Percentiles rank a stretch among this genome's conserved stretches.
phyloP scores from a whole-genome alignment of 2,329 filamentous ascomycete species.

The Fusarium clavum region DNA sequence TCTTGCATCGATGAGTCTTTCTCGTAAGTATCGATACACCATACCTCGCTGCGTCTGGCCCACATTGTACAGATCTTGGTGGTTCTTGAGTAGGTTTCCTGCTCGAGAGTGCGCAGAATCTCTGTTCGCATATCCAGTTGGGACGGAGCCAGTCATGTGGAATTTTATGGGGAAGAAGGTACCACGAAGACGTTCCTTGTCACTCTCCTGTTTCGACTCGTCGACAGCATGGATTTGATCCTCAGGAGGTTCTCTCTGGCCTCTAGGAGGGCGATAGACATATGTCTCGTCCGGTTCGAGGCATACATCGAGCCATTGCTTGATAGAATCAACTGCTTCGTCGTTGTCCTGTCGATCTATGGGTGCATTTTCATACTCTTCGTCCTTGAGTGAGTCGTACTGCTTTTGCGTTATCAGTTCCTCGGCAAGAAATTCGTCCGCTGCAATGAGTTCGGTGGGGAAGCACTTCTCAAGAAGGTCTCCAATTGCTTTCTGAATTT shows the following conservation, averaged over 20 bases:
- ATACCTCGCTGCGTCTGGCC: conserved; percentile 65
- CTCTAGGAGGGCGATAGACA: conserved; percentile 38
- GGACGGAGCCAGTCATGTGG: conserved; percentile 31
- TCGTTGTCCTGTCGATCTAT: background rate
- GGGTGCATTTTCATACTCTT: conserved; percentile 39
- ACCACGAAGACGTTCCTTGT: conserved; percentile 66
- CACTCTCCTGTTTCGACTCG: conserved; percentile 29
- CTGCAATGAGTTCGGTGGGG: conserved; percentile 61
- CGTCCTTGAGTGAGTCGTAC: conserved; percentile 60
- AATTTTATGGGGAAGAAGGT: conserved; percentile 52
- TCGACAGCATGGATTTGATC: background rate
- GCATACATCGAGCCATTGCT: conserved; percentile 31
- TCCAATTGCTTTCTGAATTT: conserved; percentile 16
- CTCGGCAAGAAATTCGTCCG: conserved; percentile 63
- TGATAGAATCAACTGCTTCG: conserved; percentile 14
- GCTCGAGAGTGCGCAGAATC: conserved; percentile 31
- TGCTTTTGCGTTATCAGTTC: conserved; percentile 73
- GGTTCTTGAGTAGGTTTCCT: conserved; percentile 11
- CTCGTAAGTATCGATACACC: conserved; percentile 75
- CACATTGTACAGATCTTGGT: conserved; percentile 71
- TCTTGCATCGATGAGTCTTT: conserved; percentile 62
- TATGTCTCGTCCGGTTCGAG: conserved; percentile 38
- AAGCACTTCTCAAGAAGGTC: conserved; percentile 46
- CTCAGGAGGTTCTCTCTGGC: conserved; percentile 19
- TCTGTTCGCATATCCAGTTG: conserved; percentile 10